Base-by-base conservation (phyloP, 2,329 filamentous ascomycete species). In the Dothiorella sarmentorum region DNA sequence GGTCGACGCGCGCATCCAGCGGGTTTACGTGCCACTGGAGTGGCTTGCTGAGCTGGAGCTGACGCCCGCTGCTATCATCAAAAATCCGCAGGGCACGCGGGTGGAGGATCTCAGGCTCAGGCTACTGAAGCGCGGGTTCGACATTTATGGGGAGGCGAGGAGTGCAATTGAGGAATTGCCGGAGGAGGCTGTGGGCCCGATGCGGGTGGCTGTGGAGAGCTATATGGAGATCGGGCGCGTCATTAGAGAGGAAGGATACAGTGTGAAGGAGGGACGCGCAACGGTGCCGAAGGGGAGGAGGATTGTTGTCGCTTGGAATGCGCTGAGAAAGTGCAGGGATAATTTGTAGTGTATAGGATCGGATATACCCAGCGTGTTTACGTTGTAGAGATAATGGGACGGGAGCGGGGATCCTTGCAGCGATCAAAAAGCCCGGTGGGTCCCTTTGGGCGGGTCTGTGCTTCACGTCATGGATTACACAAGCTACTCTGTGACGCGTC, bases 191-290 rank as follows among this genome's bases (percentile, higher is more conserved):
- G 78, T 83, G 62, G 85, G 82, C 0, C 84, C 85, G 0, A 83
- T 90, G 68, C 77, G 85, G 11, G 86, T 89, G 4, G 86, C 86
- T 0, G 85, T 90, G 0, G 86, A 90, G 70, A 89, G 85, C 63
- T 90, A 90, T 66, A 87, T 90, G 82, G 86, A 89, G 68, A 90
- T 90, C 67, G 87, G 85, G 13, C 73, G 85, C 40, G 82, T 86
- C n/a, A 66, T 89, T 24, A 71, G 76, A 57, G 74, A 79, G 26
- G 51, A 51, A 10, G 57, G 57, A 3, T 59, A 40, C 27, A 29
- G 17, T 20, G 27, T 44, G 15, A n/a, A 47, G 9, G 73, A 70
- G 33, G 77, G 76, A 4, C 67, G 72, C 44, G 78, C 78, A 13
- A 80, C 77, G 15, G 78, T 81, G 47, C 76, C 78, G 6, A 74